Conservation (phyloP, 139 green algal genomes). For the Picochlorum costavermella region DNA sequence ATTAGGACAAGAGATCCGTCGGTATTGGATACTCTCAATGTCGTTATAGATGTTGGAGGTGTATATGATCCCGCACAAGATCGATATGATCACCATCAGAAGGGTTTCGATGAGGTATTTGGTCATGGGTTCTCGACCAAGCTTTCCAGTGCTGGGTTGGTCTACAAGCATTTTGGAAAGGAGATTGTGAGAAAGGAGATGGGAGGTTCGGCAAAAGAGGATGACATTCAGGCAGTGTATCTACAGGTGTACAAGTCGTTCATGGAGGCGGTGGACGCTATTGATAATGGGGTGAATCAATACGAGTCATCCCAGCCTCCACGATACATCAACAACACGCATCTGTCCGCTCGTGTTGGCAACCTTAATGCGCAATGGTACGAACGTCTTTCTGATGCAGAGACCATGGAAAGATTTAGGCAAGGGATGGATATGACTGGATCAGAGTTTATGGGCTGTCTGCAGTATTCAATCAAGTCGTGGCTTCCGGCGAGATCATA, state of each 20-base stretch:
- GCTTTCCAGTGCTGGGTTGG: conserved; percentile 56
- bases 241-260: conserved; percentile 90
- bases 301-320: conserved; percentile 47
- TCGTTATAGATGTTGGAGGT: conserved; percentile 89
- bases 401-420: conserved; percentile 52
- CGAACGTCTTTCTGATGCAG: conserved; percentile 43
- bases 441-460: conserved; percentile 65
- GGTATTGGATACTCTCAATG: conserved; percentile 65
- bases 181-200: conserved; percentile 53
- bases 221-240: conserved; percentile 72
- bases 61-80: conserved; percentile 59
- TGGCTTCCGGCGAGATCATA: conserved; percentile 82
- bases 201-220: conserved; percentile 36
- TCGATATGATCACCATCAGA: conserved; percentile 87
- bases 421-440: conserved; percentile 82
- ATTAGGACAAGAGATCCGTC: conserved; percentile 68
- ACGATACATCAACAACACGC: conserved; percentile 81
- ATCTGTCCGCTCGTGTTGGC: conserved; percentile 67
- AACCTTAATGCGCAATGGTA: conserved; percentile 85
- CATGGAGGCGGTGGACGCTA: conserved; percentile 87
- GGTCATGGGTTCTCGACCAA: conserved; percentile 62
- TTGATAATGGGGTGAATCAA: conserved; percentile 90
- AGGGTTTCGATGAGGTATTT: conserved; percentile 71
- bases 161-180: conserved; percentile 82
- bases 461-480: conserved; percentile 45